Evolutionary conservation across 148 eudicot genomes (phyloP), one percentile per base, ranked within the genome.

Genomic region (Cornus suecica): DNA sequence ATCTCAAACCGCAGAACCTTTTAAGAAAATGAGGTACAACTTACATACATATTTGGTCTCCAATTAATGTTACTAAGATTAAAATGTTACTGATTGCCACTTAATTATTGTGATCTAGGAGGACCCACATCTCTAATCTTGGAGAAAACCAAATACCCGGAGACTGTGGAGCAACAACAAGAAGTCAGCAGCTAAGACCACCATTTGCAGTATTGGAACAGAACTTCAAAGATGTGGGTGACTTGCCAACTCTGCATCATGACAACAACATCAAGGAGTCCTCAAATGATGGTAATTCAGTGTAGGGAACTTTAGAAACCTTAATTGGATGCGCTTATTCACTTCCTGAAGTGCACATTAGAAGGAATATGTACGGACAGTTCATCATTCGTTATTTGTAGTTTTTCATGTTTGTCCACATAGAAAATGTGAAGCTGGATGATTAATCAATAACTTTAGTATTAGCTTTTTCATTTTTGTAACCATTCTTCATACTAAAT

Each of bases 171-270:
- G 64, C 52, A 63, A 65, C 51, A 61, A 41, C 74, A 42, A 74
- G 74, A 32, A 76, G 76, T 81, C 84, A 81, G 81, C 86, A 83
- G 61, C 82, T 69, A 31, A 85, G 97, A 83, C 84, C 80, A 70
- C 93, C 99, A 32, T 89, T 90, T 48, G 83, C 97, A 29, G 91
- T 89, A 28, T 71, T 90, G 80, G 77, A 83, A 73, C 92, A 89
- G 78, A 89, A 88, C 74, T 78, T 68, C 73, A 72, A 72, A 48
- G 74, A 77, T 27, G 71, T 65, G 31, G 78, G 74, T 34, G 66
- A 82, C 48, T 72, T 79, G 74, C 37, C 79, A 23, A 58, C 68
- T 70, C 80, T 77, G 64, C 71, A 76, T 75, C 68, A 79, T 51
- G 76, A 65, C 71, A 77, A 78, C 73, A 68, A 70, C 62, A 72